phyloP scores from a whole-genome alignment of 225 moss, liverwort and hornwort genomes.

The Marchantia paleacea region DNA sequence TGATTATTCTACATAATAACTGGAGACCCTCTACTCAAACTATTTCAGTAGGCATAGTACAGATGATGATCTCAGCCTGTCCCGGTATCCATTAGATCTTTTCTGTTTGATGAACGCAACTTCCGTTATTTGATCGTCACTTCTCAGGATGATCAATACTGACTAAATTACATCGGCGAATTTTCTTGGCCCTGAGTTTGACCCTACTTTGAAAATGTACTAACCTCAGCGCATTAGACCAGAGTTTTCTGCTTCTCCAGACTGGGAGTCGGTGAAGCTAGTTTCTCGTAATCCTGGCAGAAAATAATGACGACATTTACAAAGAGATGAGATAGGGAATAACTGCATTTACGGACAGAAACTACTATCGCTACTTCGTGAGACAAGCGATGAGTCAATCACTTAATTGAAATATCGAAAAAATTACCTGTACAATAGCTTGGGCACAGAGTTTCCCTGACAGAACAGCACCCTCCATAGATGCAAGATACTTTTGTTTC shows the following conservation, averaged over 20 bases:
- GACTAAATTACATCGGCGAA: slow-evolving; percentile 16
- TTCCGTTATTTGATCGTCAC: background rate
- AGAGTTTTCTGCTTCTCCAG: slow-evolving; percentile 11
- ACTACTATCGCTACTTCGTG: background rate
- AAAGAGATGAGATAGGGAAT: background rate
- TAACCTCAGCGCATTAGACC: background rate
- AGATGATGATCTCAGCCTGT: background rate
- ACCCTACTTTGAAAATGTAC: background rate
- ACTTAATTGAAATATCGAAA: background rate
- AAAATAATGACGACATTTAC: background rate
- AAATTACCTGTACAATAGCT: slow-evolving; percentile 65
- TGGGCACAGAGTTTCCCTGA: slow-evolving; percentile 88
- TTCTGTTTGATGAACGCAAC: background rate
- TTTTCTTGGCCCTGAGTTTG: background rate
- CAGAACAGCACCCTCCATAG: slow-evolving; percentile 97
- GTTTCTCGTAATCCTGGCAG: slow-evolving; percentile 12
- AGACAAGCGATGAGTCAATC: background rate
- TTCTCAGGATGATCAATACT: background rate
- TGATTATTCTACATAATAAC: slow-evolving; percentile 2
- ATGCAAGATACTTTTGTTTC: slow-evolving; percentile 93
- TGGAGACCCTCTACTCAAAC: background rate
- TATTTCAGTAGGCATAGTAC: background rate
- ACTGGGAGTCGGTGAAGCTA: background rate
- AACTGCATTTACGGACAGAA: background rate
- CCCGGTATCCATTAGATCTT: background rate